Base-by-base conservation (phyloP, 495 filamentous ascomycete species). In the Jackrogersella multiformis region DNA sequence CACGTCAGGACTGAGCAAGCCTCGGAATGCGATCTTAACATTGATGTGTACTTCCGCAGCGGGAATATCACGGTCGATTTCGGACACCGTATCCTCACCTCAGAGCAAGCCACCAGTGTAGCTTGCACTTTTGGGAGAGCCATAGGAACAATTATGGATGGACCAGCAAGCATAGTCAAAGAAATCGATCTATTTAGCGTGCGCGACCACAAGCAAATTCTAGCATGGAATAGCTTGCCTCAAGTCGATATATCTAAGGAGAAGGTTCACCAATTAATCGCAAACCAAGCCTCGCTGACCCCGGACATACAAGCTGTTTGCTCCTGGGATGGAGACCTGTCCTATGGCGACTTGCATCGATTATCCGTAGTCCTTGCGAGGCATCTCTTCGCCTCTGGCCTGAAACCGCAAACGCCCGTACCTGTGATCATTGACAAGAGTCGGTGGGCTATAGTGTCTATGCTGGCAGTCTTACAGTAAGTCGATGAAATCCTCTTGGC, bases 371-470 rank as follows among this genome's bases (percentile, higher is more conserved):
- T 72, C 18, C 71, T 83, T 4, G 80, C 79, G 10, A 78, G 79
- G 35, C 70, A 78, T 38, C 71, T 83, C 12, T 61, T 80, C 5
- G 78, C 80, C 30, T 70, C 73, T 12, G 80, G 80, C 0, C 66
- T 83, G 13, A 77, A 77, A 12, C 78, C 77, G 0, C 78, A 77
- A 20, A 73, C 73, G 6, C 76, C 81, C 4, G 76, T 84, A 2
- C 81, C 81, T 0, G 78, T 84, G 28, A 76, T 81, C 1, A 73
- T 83, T 57, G 74, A 80, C 36, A 84, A 82, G 70, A 74, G 76
- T 49, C 71, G 76, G 36, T 78, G 81, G 53, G 77, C 80, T 10
- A 71, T 80, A 9, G 76, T 84, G 24, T 78, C 80, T 18, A 82
- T 84, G 78, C 57, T 84, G 16, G 77, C 79, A 8, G 77, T 83